These are phyloP conservation scores for Penicillium turbatum DNA, from an alignment of 495 filamentous ascomycete genomes.

Conservation along the genomic window DNA sequence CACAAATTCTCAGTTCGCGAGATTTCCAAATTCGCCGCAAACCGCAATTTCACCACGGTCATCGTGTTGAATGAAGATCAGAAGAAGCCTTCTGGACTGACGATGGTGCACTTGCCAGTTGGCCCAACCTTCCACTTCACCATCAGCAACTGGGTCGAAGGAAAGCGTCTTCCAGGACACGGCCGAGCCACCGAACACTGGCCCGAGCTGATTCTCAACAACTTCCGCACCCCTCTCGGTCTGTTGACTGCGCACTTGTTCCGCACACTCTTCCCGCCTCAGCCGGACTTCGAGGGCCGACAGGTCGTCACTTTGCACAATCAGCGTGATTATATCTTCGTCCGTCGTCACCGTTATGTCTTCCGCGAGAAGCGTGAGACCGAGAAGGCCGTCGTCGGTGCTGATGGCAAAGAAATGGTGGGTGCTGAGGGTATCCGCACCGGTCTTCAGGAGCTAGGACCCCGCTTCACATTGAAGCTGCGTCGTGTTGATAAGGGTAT, in stretches of 20 bases:
- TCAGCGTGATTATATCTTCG: slow-evolving; percentile 94
- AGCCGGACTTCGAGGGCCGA: slow-evolving; percentile 75
- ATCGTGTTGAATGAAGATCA: slow-evolving; percentile 79
- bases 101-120: slow-evolving; percentile 73
- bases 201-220: slow-evolving; percentile 91
- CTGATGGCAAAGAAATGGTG: slow-evolving; percentile 81
- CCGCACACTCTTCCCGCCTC: slow-evolving; percentile 73
- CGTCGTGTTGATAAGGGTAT: slow-evolving; percentile 89
- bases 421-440: slow-evolving; percentile 78
- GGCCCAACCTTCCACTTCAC: slow-evolving; percentile 88
- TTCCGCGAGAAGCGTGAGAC: slow-evolving; percentile 81
- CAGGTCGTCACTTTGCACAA: slow-evolving; percentile 92
- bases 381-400: slow-evolving; percentile 80
- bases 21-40: slow-evolving; percentile 78
- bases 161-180: slow-evolving; percentile 78
- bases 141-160: slow-evolving; percentile 81
- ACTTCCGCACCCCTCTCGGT: slow-evolving; percentile 90
- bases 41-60: slow-evolving; percentile 73
- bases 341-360: slow-evolving; percentile 83
- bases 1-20: slow-evolving; percentile 88
- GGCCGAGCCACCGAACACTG: slow-evolving; percentile 84
- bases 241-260: slow-evolving; percentile 85
- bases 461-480: slow-evolving; percentile 81
- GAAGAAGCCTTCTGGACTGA: slow-evolving; percentile 72
- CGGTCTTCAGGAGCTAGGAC: slow-evolving; percentile 81